These are phyloP conservation scores for Litsea cubeba DNA, from an alignment of 164 flowering plant species.

Conservation along the genomic window DNA sequence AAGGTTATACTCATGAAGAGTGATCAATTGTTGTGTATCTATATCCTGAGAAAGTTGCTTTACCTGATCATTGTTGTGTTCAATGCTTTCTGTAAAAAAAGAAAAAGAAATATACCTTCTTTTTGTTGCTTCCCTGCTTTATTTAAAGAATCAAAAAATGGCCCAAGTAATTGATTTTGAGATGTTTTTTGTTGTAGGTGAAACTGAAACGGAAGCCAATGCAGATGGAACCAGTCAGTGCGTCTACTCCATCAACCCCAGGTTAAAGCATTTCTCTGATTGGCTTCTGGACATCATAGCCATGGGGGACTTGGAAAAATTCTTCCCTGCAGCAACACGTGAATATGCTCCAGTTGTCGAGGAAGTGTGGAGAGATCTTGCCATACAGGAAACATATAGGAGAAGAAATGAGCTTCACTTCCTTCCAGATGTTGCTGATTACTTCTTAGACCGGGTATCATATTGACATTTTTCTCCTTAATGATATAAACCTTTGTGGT, in stretches of 20 bases:
- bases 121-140: neutral
- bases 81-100: neutral
- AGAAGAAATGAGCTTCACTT: conserved; percentile 89
- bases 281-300: conserved; percentile 99
- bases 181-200: conserved; percentile 36
- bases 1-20: neutral
- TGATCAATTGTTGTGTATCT: neutral
- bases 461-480: neutral
- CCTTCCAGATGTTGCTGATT: conserved; percentile 96
- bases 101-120: neutral
- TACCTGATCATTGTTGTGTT: neutral
- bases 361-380: conserved; percentile 95
- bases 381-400: conserved; percentile 79
- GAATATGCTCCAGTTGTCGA: conserved; percentile 98
- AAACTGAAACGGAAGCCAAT: conserved; percentile 26
- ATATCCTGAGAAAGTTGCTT: neutral
- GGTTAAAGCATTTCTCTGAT: conserved; percentile 92
- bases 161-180: conserved; percentile 6
- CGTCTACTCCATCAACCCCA: conserved; percentile 79
- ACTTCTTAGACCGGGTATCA: conserved; percentile 82
- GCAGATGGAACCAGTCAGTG: conserved; percentile 35
- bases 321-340: conserved; percentile 99
- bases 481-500: neutral
- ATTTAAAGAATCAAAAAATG: neutral
- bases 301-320: conserved; percentile 94